Conservation (phyloP, 345 rosid genomes). For the Eucalyptus rudis region DNA sequence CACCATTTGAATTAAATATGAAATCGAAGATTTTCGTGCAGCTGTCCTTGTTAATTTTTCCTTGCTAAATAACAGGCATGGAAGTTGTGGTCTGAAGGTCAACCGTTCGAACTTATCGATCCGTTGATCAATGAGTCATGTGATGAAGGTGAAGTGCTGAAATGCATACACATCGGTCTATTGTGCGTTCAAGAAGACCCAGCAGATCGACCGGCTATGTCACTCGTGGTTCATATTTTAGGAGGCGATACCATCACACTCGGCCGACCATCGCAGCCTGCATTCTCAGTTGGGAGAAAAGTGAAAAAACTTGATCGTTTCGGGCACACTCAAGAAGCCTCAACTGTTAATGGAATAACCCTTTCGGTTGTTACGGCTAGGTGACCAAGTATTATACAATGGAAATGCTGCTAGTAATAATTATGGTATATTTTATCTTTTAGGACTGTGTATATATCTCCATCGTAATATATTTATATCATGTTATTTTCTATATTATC, state of each 20-base stretch:
- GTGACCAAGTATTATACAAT: background rate
- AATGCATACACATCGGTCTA: background rate
- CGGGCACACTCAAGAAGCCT: background rate
- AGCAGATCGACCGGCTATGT: background rate
- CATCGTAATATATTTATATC: background rate
- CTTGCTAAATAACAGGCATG: background rate
- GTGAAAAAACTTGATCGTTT: background rate
- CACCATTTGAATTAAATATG: background rate
- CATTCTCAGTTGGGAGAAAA: background rate
- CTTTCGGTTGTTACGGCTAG: background rate
- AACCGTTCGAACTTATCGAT: too few relatives aligned
- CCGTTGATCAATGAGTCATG: too few relatives aligned
- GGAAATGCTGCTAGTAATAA: background rate
- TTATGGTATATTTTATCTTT: too few relatives aligned
- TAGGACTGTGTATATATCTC: background rate
- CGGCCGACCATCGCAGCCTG: slow-evolving; percentile 10
- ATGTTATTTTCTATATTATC: background rate
- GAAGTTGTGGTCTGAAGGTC: background rate
- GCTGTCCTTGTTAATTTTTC: background rate
- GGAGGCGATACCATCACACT: background rate
- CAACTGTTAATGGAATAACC: background rate
- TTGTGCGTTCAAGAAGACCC: background rate
- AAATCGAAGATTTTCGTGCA: background rate
- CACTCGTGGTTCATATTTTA: background rate
- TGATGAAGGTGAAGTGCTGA: too few relatives aligned